Base-by-base conservation (phyloP, 805 yeast genomes). In the Candida maris region DNA sequence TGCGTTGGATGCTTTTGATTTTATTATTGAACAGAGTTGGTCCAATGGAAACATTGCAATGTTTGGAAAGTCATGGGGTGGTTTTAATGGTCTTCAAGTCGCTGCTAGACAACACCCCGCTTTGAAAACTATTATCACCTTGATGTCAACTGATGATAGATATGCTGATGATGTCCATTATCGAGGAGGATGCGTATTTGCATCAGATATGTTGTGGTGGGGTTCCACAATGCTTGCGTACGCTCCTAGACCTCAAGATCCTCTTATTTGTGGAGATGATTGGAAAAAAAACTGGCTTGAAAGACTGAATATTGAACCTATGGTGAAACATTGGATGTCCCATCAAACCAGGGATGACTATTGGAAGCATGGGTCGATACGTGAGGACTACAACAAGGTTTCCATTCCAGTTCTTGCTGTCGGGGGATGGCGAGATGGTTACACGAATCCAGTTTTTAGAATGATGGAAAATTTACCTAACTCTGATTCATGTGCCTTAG, bases 21-120 rank as follows among this genome's bases (percentile, higher is more conserved):
- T 71, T 71, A 62, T 68, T 13, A 34, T 55, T 3, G 33, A 39
- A 16, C 73, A 69, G 42, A 24, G 34, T 0, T 69, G 73, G 73
- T 67, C 73, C 24, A 69, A 69, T 42, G 73, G 72, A 10, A 60
- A 56, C 35, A 60, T 69, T 36, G 74, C 65, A 14, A 66, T 67
- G 69, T 66, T 68, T 55, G 74, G 73, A 24, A 69, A 69, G 46
- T 67, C 73, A 1, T 69, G 74, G 74, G 73, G 70, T 34, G 73
- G 73, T 1, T 69, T 69, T 51, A 69, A 69, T 42, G 67, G 71
- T 6, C 51, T 68, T 22, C 74, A 69, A 44, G 51, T 69, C 17
- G 73, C 73, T 9, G 68, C 68, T 5, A 58, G 70, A 51, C 68
- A 66, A 40, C 74, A 69, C 43, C 73, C 72, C 3, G 70, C 70